Percentiles rank a stretch among this genome's conserved stretches.
Conservation (phyloP, 805 yeast species). For the Starmera caribaea region DNA sequence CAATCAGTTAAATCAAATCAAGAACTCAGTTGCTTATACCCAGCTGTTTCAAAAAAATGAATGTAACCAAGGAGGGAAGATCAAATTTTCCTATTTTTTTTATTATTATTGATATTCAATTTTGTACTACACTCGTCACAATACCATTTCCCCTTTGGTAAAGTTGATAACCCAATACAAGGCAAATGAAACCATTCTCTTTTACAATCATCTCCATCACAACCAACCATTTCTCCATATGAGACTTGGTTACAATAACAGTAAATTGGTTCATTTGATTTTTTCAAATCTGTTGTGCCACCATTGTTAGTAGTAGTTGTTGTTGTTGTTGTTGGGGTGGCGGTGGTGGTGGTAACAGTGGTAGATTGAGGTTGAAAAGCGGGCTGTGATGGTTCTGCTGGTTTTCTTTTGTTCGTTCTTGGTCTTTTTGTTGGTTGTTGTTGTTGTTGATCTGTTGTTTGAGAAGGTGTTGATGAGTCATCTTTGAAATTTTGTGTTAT, state of each 20-base stretch:
- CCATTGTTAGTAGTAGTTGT: too few relatives aligned
- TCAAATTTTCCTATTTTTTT: conserved; percentile 6
- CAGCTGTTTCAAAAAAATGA: neutral
- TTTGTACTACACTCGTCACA: conserved; percentile 51
- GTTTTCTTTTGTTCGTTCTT: neutral
- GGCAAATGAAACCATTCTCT: conserved; percentile 95
- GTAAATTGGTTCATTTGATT: conserved; percentile 64
- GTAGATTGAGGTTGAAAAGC: neutral
- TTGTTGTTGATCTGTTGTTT: neutral
- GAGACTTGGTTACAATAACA: conserved; percentile 97
- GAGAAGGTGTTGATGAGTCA: neutral
- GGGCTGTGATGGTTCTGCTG: neutral
- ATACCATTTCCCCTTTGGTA: conserved; percentile 83
- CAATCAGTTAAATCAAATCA: too few relatives aligned
- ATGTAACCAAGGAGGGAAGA: neutral
- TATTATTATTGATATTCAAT: conserved; percentile 26
- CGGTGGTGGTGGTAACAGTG: neutral
- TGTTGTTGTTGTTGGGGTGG: neutral
- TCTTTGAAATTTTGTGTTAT: neutral
- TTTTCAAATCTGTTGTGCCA: neutral
- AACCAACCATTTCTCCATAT: conserved; percentile 98
- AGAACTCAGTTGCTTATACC: too few relatives aligned
- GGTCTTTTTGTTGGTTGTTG: neutral
- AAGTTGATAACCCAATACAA: conserved; percentile 76
- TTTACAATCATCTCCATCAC: conserved; percentile 89